These are phyloP conservation scores for Saccharata proteae DNA, from an alignment of 2,329 filamentous ascomycete genomes.

Conservation along the genomic window DNA sequence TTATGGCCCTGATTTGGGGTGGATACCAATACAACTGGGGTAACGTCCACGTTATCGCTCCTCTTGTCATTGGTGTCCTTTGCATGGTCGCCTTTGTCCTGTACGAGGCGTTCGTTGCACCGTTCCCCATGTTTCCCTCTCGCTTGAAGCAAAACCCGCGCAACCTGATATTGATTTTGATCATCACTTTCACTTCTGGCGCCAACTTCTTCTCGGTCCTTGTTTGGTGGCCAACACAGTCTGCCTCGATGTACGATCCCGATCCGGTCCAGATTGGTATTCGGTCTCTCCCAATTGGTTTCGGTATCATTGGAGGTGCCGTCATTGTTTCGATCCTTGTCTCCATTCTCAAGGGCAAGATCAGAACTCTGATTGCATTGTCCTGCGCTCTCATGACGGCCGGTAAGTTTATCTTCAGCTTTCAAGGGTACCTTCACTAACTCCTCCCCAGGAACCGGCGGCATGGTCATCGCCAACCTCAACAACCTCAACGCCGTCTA, in stretches of 20 bases:
- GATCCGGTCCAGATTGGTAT: constrained; percentile 53
- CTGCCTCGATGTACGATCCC: constrained; percentile 31
- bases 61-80: constrained; percentile 39
- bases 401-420: too few species aligned
- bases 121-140: constrained; percentile 33
- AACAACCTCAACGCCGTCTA: constrained; percentile 45
- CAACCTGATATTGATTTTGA: constrained; percentile 19
- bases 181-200: constrained; percentile 23
- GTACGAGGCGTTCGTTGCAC: constrained; percentile 31
- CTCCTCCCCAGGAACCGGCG: constrained; percentile 35
- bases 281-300: constrained; percentile 51
- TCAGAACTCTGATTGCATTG: constrained; percentile 46
- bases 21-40: constrained; percentile 47
- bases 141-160: constrained; percentile 19
- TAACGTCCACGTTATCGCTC: constrained; percentile 42
- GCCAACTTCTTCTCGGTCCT: constrained; percentile 23
- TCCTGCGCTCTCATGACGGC: constrained; percentile 54
- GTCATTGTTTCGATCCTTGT: constrained; percentile 47
- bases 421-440: too few species aligned
- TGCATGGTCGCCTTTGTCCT: constrained; percentile 39
- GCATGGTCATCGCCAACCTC: constrained; percentile 36
- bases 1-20: constrained; percentile 39
- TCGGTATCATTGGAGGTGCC: constrained; percentile 50
- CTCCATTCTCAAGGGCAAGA: constrained; percentile 45
- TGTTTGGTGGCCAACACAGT: constrained; percentile 23